Base-by-base conservation (phyloP, 495 filamentous ascomycete species). In the Aspergillus nidulans region DNA sequence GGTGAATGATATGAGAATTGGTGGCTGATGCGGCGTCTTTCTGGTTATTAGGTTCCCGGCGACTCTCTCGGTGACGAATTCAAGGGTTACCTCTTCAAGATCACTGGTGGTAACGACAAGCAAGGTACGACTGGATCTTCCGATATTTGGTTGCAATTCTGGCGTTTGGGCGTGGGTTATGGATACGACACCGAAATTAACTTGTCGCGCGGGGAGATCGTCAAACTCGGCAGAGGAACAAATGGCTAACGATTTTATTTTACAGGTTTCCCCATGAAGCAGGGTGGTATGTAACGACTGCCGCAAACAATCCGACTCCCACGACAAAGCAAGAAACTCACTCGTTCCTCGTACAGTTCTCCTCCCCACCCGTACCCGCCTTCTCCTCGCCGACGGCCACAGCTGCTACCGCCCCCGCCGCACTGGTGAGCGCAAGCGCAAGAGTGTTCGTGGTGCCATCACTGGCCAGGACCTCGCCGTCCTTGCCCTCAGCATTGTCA, bases 81-180 rank as follows among this genome's bases (percentile, higher is more conserved):
- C 88, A 95, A 94, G 82, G 94, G 94, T 74, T 98, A 97, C 81
- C 55, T 78, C 49, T 72, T 78, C 71, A 88, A 86, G 72, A 97
- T 98, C 79, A 98, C 94, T 68, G 94, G 94, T 72, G 94, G 95
- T 75, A 98, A 98, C 87, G 94, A 98, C 88, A 98, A 98, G 89
- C 94, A 98, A 81, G 94, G 73, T 76, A 74, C 64, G 73, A 34
- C 40, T 53, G 38, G 61, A 56, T 12, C 3, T 41, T 21, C 42
- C 34, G 28, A 40, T 45, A 3, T 48, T 26, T 19, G 32, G 28
- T 18, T 4, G 4, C 18, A 10, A 21, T 4, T 16, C 20, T 18
- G 20, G 48, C 16, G 38, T 21, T 51, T 36, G n/a, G 15, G 23
- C 6, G 18, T 30, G 43, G 53, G 55, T 6, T 38, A 7, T 39